Conservation (phyloP, 225 moss, liverwort and hornwort genomes). For the Marchantia polymorpha region DNA sequence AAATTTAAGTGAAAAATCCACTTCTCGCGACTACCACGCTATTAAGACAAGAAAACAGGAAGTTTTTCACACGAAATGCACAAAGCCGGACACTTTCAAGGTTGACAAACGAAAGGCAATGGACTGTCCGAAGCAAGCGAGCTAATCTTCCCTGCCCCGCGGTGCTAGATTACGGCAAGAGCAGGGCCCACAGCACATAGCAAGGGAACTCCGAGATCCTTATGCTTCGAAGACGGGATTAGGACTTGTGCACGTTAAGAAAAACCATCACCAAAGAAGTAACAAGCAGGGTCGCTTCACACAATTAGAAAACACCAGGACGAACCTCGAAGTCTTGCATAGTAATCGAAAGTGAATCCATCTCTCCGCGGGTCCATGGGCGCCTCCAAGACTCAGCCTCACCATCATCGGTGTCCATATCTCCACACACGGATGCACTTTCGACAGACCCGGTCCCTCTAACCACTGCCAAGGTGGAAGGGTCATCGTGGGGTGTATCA, state of each 20-base stretch:
- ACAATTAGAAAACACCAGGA: conserved; percentile 1
- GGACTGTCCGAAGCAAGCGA: too few relatives aligned
- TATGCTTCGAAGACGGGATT: neutral
- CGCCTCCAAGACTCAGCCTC: conserved; percentile 51
- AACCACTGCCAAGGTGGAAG: conserved; percentile 55
- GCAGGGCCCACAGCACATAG: too few relatives aligned
- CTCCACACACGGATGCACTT: conserved; percentile 52
- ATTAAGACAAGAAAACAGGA: too few relatives aligned
- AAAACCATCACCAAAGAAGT: neutral
- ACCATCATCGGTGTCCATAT: conserved; percentile 35
- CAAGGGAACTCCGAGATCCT: too few relatives aligned
- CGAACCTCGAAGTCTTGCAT: conserved; percentile 96
- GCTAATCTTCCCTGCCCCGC: too few relatives aligned
- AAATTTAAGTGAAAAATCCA: too few relatives aligned
- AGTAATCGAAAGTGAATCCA: conserved; percentile 78
- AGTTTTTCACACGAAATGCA: too few relatives aligned
- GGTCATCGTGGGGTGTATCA: conserved; percentile 42
- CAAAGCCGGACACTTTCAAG: too few relatives aligned
- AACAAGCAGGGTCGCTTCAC: neutral
- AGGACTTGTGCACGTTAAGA: neutral
- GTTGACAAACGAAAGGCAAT: too few relatives aligned
- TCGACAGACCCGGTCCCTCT: conserved; percentile 46
- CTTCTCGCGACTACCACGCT: too few relatives aligned
- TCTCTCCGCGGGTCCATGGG: conserved; percentile 70
- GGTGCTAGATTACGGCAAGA: too few relatives aligned